These are phyloP conservation scores for Fonsecaea pedrosoi DNA, from an alignment of 2,329 filamentous ascomycete genomes.

Conservation along the genomic window DNA sequence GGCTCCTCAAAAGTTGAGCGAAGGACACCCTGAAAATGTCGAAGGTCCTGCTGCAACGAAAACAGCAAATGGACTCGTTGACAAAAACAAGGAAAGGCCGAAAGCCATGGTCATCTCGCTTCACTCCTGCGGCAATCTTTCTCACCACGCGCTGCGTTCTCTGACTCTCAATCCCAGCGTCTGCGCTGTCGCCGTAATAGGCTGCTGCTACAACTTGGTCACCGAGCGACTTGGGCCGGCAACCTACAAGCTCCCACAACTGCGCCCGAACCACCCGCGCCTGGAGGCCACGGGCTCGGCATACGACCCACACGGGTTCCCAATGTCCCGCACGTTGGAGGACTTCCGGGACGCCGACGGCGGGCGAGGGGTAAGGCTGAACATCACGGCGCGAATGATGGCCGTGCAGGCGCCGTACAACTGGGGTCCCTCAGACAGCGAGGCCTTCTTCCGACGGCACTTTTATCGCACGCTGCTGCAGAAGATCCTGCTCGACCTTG, in stretches of 20 bases:
- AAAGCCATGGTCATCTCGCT: constrained; percentile 82
- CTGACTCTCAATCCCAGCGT: constrained; percentile 83
- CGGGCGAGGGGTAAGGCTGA: constrained; percentile 71
- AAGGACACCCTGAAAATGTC: not conserved
- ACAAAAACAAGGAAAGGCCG: not conserved
- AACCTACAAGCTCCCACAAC: constrained; percentile 80
- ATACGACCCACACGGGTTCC: constrained; percentile 90
- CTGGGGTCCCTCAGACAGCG: constrained; percentile 82
- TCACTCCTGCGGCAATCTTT: constrained; percentile 96
- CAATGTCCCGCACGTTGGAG: constrained; percentile 78
- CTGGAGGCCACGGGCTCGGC: constrained; percentile 71
- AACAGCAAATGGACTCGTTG: not conserved
- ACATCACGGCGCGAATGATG: constrained; percentile 98
- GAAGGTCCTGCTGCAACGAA: not conserved
- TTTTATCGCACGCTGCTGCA: constrained; percentile 92
- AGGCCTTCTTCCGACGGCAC: constrained; percentile 88
- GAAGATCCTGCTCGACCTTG: constrained; percentile 86
- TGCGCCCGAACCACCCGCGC: constrained; percentile 76
- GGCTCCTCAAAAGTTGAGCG: not conserved
- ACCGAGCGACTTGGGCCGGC: constrained; percentile 88
- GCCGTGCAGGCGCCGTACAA: constrained; percentile 93
- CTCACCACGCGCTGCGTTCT: constrained; percentile 89
- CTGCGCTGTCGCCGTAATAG: constrained; percentile 90
- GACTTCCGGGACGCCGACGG: constrained; percentile 49
- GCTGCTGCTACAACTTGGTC: constrained; percentile 96